phyloP scores from a whole-genome alignment of 1,284 basidiomycete genomes.

The Ustilago curta region DNA sequence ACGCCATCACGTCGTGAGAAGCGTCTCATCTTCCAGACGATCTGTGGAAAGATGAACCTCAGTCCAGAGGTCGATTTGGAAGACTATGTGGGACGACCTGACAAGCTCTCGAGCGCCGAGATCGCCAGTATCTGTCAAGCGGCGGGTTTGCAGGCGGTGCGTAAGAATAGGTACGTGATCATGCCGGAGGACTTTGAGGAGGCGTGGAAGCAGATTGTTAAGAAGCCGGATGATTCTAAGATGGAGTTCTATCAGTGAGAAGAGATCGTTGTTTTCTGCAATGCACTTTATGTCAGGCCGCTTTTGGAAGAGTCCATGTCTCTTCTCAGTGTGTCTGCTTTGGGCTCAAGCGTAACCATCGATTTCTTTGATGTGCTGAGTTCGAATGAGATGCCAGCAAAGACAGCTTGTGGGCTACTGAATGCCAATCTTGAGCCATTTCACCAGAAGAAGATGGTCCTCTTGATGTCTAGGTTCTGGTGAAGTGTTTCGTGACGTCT shows the following conservation, averaged over 20 bases:
- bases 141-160: conserved; percentile 95
- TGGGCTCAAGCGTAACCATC: no score
- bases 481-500: not conserved
- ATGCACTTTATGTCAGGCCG: conserved; percentile 13
- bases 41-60: conserved; percentile 97
- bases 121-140: conserved; percentile 96
- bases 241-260: conserved; percentile 67
- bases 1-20: conserved; percentile 93
- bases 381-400: no score
- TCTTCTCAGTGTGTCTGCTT: not conserved
- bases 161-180: conserved; percentile 97
- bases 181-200: conserved; percentile 93
- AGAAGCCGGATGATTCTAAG: conserved; percentile 66
- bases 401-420: no score
- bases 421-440: no score
- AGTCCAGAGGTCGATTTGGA: conserved; percentile 98
- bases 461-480: not conserved
- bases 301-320: not conserved
- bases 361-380: no score
- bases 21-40: conserved; percentile 97
- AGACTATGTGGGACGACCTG: conserved; percentile 97
- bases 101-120: conserved; percentile 93
- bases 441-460: not conserved
- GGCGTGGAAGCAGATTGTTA: conserved; percentile 68
- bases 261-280: conserved; percentile 4